Evolutionary conservation across 2,329 filamentous ascomycete genomes (phyloP), one percentile per base, ranked within the genome.

Genomic region (Capronia coronata): DNA sequence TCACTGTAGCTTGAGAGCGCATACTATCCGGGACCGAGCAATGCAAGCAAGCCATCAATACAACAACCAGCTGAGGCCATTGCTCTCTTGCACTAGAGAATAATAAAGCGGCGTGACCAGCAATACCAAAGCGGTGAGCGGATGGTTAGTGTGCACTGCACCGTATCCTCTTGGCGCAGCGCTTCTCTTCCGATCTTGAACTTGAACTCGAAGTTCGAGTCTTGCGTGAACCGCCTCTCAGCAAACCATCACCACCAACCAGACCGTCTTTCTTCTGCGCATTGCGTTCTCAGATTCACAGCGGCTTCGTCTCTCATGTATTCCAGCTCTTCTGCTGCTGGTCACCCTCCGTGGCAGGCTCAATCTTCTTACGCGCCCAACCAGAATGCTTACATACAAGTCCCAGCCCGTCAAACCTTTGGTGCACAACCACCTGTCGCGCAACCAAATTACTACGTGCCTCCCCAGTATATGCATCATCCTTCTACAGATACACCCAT

Each of bases 361-460:
- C 48, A 46, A 32, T 41, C 48, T 50, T 43, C 52, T 34, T 58
- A 59, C 47, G 42, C 46, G 29, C 52, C 53, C 50, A 68, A 58
- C 68, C 71, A 73, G 57, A 74, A 77, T 61, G 79, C 79, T 52
- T 83, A 77, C 61, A 80, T 77, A 52, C 70, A 78, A 57, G 80
- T 83, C 55, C 73, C 77, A 67, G 78, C 81, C 62, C 79, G 79
- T 60, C 79, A 80, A 67, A 75, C 71, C 59, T 78, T 83, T 64
- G 69, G 71, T 63, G 68, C 74, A 59, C 46, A 55, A 34, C 23
- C 48, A 16, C 23, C 43, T 21, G 27, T 49, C 30, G 21, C 50
- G 8, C 58, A 52, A 27, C 65, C 49, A 39, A 56, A 29, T 64
- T 67, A 57, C 51, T 58, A 35, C 22, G 54, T 52, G 37, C 23